Evolutionary conservation across 768 basidiomycete genomes (phyloP), one percentile per base, ranked within the genome.

Genomic region (Lentinula boryana): DNA sequence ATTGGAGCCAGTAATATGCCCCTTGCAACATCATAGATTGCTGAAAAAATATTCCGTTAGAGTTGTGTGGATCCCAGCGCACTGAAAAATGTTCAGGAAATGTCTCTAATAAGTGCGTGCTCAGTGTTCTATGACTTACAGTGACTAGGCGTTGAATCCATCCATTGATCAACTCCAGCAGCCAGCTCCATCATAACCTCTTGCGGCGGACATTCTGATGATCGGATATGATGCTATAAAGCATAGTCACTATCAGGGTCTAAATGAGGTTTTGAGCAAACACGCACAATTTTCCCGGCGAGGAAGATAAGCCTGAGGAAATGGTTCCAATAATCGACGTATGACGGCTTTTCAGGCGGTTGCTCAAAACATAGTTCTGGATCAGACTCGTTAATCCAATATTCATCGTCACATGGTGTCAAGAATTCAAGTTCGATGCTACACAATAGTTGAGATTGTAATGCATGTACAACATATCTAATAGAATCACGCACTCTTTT

Each of bases 351-450:
- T 8, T 72, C 77, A 3, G 72, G 66, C 1, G 87, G 87, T 60
- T 88, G 87, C 52, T 75, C 76, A 70, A 84, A 86, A 5, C 72
- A 70, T 32, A 69, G 70, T 4, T 69, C 72, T 0, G 76, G 75
- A 41, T 80, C 79, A 32, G 66, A 72, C 36, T 67, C 73, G 60
- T 69, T 72, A 8, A 76, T 76, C 85, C 85, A 88, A 60, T 81
- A 86, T 54, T 87, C 85, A 65, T 89, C 88, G 58, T 89, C 87
- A 18, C 84, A 82, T 13, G 85, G 84, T 0, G 80, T 64, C 1
- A 86, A 85, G 9, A 79, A 75, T 18, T 84, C 85, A n/a, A 83
- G 74, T 58, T 89, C 85, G 60, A 83, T 84, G 63, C 87, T 87
- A 48, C 49, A 13, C 3, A 41, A 1, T 9, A 32, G n/a, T n/a